Evolutionary conservation across 106 monocot genomes (phyloP).

Genomic region (Narthecium ossifragum): DNA sequence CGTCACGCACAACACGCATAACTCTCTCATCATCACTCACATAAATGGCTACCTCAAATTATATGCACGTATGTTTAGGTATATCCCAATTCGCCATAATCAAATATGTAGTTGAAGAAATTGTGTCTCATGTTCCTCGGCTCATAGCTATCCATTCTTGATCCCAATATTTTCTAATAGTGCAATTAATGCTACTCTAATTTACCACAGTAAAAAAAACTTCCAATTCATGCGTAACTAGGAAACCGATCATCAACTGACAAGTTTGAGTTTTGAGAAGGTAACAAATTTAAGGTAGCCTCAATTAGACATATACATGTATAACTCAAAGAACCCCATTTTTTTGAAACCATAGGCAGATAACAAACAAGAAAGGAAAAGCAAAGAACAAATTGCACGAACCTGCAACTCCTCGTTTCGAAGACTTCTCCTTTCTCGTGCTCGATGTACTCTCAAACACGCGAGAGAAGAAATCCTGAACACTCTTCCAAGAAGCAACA

Average conservation of each 20-base stretch:
- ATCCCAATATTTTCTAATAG: too few species aligned
- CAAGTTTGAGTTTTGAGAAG: background rate
- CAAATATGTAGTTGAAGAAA: background rate
- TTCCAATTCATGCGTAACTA: background rate
- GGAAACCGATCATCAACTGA: too few species aligned
- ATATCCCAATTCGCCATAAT: background rate
- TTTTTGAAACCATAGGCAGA: background rate
- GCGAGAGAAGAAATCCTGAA: conserved; percentile 47
- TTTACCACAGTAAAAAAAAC: too few species aligned
- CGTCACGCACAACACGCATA: background rate
- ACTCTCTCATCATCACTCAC: too few species aligned
- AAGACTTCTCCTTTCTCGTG: conserved; percentile 55
- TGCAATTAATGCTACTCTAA: too few species aligned
- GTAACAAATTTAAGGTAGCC: background rate
- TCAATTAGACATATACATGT: background rate
- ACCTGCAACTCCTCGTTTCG: conserved; percentile 83
- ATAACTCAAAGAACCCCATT: background rate
- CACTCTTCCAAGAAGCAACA: conserved; percentile 33
- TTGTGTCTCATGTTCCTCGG: too few species aligned
- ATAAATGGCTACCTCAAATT: too few species aligned
- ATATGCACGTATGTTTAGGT: too few species aligned
- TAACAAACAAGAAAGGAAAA: background rate
- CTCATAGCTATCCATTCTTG: too few species aligned
- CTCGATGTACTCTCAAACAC: conserved; percentile 62
- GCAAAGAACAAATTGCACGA: conserved; percentile 1